Percentiles rank a stretch among this genome's conserved stretches.
phyloP scores from a whole-genome alignment of 2,329 filamentous ascomycete species.

The Fusarium proliferatum region DNA sequence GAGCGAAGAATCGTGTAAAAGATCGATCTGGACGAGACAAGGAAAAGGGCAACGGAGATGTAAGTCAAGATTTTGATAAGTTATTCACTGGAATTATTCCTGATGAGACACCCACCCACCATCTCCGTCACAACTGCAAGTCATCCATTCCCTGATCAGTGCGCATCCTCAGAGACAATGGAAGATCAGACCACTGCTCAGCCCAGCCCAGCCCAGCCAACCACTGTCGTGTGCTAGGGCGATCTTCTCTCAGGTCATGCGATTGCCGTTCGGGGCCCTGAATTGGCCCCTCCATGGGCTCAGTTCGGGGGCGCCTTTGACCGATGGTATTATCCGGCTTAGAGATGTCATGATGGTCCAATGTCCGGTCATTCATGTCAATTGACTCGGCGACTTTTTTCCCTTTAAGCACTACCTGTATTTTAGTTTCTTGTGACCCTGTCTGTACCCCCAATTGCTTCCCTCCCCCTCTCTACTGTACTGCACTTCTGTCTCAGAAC shows the following conservation, averaged over 20 bases:
- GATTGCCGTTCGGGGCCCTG: conserved; percentile 28
- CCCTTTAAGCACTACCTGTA: neutral
- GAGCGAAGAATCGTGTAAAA: conserved; percentile 40
- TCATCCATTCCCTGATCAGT: conserved; percentile 6
- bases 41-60: conserved; percentile 24
- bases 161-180: conserved; percentile 6
- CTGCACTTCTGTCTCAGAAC: neutral
- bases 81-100: neutral
- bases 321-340: conserved; percentile 23
- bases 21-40: conserved; percentile 30
- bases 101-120: conserved; percentile 1
- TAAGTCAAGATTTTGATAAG: conserved; percentile 32
- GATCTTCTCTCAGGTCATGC: conserved; percentile 39
- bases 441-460: neutral
- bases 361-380: conserved; percentile 1
- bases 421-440: neutral
- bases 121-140: conserved; percentile 4
- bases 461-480: neutral
- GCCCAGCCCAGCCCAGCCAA: conserved; percentile 28
- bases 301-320: conserved; percentile 28
- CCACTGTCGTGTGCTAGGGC: conserved; percentile 40
- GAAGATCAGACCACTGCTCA: conserved; percentile 40
- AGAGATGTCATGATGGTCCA: conserved; percentile 29
- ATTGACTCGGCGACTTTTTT: conserved; percentile 16
- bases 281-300: conserved; percentile 36